Evolutionary conservation across 805 yeast species (phyloP), one percentile per base, ranked within the genome.

Genomic region (Lipomyces orientalis): DNA sequence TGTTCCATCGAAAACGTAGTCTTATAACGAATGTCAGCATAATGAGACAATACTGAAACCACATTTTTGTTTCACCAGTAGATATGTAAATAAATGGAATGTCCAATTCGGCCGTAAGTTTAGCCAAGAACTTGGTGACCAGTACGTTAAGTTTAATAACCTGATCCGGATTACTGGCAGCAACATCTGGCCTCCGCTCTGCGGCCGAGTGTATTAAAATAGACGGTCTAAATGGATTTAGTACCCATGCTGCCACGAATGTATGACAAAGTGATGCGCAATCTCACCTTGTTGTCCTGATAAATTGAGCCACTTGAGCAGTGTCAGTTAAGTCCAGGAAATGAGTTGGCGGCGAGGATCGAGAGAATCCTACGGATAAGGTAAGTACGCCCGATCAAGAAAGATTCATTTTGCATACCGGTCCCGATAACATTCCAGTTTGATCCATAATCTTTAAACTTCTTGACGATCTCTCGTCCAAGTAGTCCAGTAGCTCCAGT

Each of bases 401-500:
- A 4, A 9, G 29, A 16, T 4, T n/a, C 22, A 33, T 19, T 29
- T 33, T 2, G 16, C 56, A 7, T 55, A 64, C 72, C 72, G 19
- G 71, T 61, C 3, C 65, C 64, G 6, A 60, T 54, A 35, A 59
- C 65, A 1, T 54, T 46, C 72, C 72, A 69, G 25, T 25, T 34
- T 3, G 61, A 51, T 16, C 55, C 33, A 33, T 59, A 51, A n/a
- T 63, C 63, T 4, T 29, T 51, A 39, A 69, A 69, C 46, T 59
- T 60, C 37, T 58, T 61, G 35, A 54, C 37, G 9, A 65, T 51
- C 12, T 58, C 62, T 5, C 68, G 66, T 46, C 72, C 72, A 4
- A 69, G 64, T 10, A 69, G 55, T 1, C 72, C 72, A 6, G 72
- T 67, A 2, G 71, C 71, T 10, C 72, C 72, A 12, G 71, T 68